A percentile compares a stretch with the other conserved stretches of the same genome.
Evolutionary conservation across 768 basidiomycete genomes (phyloP).

Genomic region (Filobasidium wieringae): DNA sequence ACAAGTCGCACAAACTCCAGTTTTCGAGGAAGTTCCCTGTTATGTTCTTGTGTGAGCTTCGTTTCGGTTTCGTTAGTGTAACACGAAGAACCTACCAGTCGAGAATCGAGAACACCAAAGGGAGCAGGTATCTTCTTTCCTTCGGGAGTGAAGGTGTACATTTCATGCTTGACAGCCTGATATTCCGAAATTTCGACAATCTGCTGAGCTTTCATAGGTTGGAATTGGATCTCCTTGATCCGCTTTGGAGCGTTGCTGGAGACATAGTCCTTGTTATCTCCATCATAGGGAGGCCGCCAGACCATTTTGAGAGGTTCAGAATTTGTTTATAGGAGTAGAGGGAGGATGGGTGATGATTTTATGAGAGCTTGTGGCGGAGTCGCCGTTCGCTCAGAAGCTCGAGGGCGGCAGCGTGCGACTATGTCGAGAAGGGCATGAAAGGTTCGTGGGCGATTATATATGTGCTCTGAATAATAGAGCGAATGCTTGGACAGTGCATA

Average conservation of each 20-base stretch:
- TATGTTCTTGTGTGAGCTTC: neutral
- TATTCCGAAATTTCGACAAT: slow-evolving; percentile 93
- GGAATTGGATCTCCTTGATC: slow-evolving; percentile 85
- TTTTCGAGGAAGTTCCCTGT: slow-evolving; percentile 94
- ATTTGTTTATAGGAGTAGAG: neutral
- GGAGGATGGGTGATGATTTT: neutral
- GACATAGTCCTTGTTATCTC: slow-evolving; percentile 37
- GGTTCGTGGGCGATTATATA: too few relatives aligned
- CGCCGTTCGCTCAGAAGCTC: too few relatives aligned
- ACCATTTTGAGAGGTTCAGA: neutral
- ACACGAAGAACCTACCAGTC: slow-evolving; percentile 52
- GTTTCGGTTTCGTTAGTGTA: neutral
- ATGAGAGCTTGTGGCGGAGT: too few relatives aligned
- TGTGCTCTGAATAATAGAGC: too few relatives aligned
- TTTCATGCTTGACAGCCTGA: slow-evolving; percentile 81
- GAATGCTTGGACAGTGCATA: too few relatives aligned
- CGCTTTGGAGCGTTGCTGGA: slow-evolving; percentile 37
- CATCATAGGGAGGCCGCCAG: neutral
- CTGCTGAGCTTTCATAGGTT: slow-evolving; percentile 83
- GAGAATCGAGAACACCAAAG: slow-evolving; percentile 82
- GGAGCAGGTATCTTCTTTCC: slow-evolving; percentile 63
- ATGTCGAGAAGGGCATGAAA: neutral
- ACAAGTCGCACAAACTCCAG: slow-evolving; percentile 85
- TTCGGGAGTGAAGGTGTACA: slow-evolving; percentile 54
- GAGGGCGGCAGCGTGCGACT: too few relatives aligned